Conservation (phyloP, 1,284 basidiomycete genomes). For the Fomitiporia mediterranea region DNA sequence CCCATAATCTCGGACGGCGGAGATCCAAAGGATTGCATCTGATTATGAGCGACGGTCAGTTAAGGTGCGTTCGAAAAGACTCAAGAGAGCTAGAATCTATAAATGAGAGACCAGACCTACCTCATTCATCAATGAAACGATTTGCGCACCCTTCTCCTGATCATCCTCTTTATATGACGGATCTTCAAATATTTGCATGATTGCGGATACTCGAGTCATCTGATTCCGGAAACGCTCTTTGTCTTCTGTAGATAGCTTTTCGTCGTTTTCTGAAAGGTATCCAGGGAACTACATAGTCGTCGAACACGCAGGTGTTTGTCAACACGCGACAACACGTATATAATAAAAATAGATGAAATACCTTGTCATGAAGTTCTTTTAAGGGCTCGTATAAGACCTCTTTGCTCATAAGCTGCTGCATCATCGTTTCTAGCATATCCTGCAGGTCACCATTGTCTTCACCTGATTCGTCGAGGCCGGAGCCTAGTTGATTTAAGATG, state of each 20-base stretch:
- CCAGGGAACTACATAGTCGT: slow-evolving; percentile 65
- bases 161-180: slow-evolving; percentile 62
- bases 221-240: slow-evolving; percentile 69
- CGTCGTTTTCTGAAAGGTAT: slow-evolving; percentile 60
- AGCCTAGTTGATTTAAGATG: slow-evolving; percentile 43
- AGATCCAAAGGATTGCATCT: slow-evolving; percentile 85
- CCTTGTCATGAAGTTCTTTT: slow-evolving; percentile 84
- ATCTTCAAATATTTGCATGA: slow-evolving; percentile 74
- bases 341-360: neutral
- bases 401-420: slow-evolving; percentile 91
- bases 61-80: neutral
- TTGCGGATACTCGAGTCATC: slow-evolving; percentile 54
- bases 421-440: slow-evolving; percentile 84
- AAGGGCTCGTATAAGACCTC: slow-evolving; percentile 92
- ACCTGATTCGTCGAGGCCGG: slow-evolving; percentile 30
- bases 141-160: slow-evolving; percentile 43
- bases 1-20: slow-evolving; percentile 93
- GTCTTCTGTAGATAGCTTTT: slow-evolving; percentile 55
- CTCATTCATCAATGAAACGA: slow-evolving; percentile 75
- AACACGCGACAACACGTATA: too few species aligned
- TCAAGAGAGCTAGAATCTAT: neutral
- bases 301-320: neutral
- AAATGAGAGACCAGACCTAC: slow-evolving; percentile 37
- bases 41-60: neutral
- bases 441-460: slow-evolving; percentile 64